These are phyloP conservation scores for Plasmodium sp. DNA, from an alignment of 169 alveolate species.

Conservation along the genomic window DNA sequence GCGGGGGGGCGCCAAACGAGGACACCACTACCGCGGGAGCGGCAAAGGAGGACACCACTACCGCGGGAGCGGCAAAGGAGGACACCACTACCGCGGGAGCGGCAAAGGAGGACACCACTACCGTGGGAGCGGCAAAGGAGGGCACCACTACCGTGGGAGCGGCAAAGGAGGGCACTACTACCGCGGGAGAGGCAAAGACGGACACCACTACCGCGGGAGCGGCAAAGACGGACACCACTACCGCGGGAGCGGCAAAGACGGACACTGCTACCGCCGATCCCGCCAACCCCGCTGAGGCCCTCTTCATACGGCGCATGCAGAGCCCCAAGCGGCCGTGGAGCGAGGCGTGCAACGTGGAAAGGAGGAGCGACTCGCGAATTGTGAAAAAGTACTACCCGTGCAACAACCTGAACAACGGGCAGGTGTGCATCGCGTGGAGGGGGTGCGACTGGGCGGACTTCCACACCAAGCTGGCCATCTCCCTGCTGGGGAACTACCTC, in stretches of 20 bases:
- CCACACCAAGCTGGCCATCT: slow-evolving; percentile 71
- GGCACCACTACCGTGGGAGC: background rate
- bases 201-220: too few relatives aligned
- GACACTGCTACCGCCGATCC: background rate
- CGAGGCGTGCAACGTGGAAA: slow-evolving; percentile 59
- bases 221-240: background rate
- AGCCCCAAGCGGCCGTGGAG: slow-evolving; percentile 71
- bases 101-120: background rate
- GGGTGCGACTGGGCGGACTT: slow-evolving; percentile 81
- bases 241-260: background rate
- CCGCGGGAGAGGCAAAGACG: slow-evolving; percentile 1
- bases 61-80: background rate
- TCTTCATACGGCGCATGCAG: slow-evolving; percentile 25
- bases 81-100: background rate
- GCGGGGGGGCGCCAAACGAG: background rate
- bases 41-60: too few relatives aligned
- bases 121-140: background rate
- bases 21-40: background rate
- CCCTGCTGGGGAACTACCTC: slow-evolving; percentile 80
- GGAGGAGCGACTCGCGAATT: slow-evolving; percentile 15
- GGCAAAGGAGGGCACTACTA: background rate
- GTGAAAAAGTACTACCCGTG: slow-evolving; percentile 78
- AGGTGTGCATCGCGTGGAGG: slow-evolving; percentile 81
- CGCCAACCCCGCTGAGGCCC: background rate
- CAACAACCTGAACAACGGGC: slow-evolving; percentile 80